phyloP scores from a whole-genome alignment of 2,329 filamentous ascomycete species.

The Rhynchosporium agropyri region DNA sequence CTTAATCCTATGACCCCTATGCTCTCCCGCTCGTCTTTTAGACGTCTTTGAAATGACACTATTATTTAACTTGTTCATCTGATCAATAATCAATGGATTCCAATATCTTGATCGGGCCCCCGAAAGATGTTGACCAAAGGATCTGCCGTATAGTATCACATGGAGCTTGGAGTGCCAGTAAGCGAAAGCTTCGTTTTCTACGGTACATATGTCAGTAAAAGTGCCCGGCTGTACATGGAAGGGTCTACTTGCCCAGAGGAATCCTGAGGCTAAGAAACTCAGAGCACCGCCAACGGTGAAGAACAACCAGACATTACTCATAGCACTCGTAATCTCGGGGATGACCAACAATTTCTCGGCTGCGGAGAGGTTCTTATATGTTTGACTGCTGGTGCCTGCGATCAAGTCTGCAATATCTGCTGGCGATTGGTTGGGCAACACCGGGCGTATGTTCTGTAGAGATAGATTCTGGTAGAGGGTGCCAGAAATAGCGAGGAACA shows the following conservation, averaged over 20 bases:
- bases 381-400: slow-evolving; percentile 1
- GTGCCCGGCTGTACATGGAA: too few relatives aligned
- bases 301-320: slow-evolving; percentile 2
- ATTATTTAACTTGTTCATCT: too few relatives aligned
- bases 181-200: too few relatives aligned
- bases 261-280: background rate
- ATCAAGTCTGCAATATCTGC: slow-evolving; percentile 6
- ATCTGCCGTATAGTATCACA: too few relatives aligned
- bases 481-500: slow-evolving; percentile 6
- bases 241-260: slow-evolving; percentile 2
- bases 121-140: too few relatives aligned
- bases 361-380: background rate
- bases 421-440: slow-evolving; percentile 4
- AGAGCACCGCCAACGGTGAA: slow-evolving; percentile 7
- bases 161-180: too few relatives aligned
- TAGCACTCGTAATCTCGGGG: background rate
- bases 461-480: slow-evolving; percentile 10
- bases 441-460: slow-evolving; percentile 1
- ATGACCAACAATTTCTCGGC: slow-evolving; percentile 5
- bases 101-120: too few relatives aligned
- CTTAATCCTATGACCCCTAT: too few relatives aligned
- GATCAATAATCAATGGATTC: too few relatives aligned
- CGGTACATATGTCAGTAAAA: too few relatives aligned
- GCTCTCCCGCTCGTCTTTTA: too few relatives aligned
- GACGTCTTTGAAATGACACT: too few relatives aligned